Conservation (phyloP, 176 grass and related monocot genomes). For the Zoysia pacifica region DNA sequence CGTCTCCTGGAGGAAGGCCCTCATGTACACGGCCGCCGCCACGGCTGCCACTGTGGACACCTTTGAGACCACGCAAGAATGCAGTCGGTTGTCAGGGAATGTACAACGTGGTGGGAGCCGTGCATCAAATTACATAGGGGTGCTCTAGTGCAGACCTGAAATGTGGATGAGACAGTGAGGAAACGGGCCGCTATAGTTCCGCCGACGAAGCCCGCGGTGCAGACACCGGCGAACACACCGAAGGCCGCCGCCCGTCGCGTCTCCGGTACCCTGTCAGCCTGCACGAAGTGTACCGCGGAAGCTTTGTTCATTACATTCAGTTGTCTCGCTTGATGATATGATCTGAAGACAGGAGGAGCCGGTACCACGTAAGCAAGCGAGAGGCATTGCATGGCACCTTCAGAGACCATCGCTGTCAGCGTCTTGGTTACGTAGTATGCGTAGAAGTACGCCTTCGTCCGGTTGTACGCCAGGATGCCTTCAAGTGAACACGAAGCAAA, state of each 20-base stretch:
- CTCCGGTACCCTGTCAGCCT: constrained; percentile 51
- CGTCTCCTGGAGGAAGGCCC: constrained; percentile 61
- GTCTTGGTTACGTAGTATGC: constrained; percentile 54
- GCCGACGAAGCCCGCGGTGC: constrained; percentile 47
- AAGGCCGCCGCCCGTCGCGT: constrained; percentile 42
- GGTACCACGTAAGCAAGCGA: constrained; percentile 69
- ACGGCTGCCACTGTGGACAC: constrained; percentile 36
- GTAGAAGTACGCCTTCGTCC: constrained; percentile 55
- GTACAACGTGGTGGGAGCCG: too few species aligned
- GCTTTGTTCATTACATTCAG: not conserved
- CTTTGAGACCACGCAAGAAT: not conserved
- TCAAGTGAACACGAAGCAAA: not conserved
- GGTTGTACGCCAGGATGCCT: constrained; percentile 60
- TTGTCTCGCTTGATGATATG: not conserved
- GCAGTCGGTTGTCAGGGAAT: not conserved
- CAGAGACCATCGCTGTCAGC: constrained; percentile 56
- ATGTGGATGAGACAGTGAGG: constrained; percentile 39
- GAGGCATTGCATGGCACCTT: constrained; percentile 61
- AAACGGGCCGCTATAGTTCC: constrained; percentile 50
- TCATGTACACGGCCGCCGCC: constrained; percentile 54
- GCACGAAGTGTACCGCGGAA: not conserved
- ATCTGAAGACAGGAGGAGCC: not conserved
- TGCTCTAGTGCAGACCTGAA: constrained; percentile 34
- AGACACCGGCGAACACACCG: constrained; percentile 54
- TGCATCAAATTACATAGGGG: not conserved